phyloP scores from a whole-genome alignment of 371 early-diverging fungal species.

The Syncephalastrum monosporum region DNA sequence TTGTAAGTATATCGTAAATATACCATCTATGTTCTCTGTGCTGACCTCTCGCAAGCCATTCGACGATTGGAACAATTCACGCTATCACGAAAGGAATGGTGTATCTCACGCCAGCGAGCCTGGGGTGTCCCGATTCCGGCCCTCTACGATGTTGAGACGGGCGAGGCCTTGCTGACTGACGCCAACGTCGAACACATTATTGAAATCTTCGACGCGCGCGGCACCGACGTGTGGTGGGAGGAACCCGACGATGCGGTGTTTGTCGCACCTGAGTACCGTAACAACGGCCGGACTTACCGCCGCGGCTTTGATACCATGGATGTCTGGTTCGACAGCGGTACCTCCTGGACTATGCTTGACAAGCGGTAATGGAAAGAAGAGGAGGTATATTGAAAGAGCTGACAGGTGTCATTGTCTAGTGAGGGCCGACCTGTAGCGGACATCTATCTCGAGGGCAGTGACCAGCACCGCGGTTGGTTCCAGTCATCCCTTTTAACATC shows the following conservation, averaged over 20 bases:
- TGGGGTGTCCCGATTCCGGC: slow-evolving; percentile 88
- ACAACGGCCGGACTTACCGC: slow-evolving; percentile 50
- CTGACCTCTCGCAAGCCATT: slow-evolving; percentile 23
- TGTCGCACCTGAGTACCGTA: slow-evolving; percentile 66
- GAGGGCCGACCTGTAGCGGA: slow-evolving; percentile 65
- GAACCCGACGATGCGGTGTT: slow-evolving; percentile 67
- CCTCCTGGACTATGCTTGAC: slow-evolving; percentile 78
- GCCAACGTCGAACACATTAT: slow-evolving; percentile 70
- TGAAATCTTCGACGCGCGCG: slow-evolving; percentile 56
- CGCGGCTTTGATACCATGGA: slow-evolving; percentile 89
- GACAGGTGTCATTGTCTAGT: background rate
- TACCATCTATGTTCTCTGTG: background rate
- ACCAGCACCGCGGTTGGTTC: slow-evolving; percentile 98
- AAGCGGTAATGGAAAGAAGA: slow-evolving; percentile 7
- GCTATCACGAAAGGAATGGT: slow-evolving; percentile 80
- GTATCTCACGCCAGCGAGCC: slow-evolving; percentile 87
- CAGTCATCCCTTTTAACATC: slow-evolving; percentile 92
- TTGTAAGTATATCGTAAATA: slow-evolving; percentile 31
- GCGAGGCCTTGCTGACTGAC: slow-evolving; percentile 67
- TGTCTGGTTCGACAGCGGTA: slow-evolving; percentile 95
- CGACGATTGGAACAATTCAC: slow-evolving; percentile 67
- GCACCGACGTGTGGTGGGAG: slow-evolving; percentile 82
- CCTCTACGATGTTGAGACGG: slow-evolving; percentile 65
- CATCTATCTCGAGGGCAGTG: slow-evolving; percentile 91
- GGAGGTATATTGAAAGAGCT: slow-evolving; percentile 8